A percentile compares a stretch with the other conserved stretches of the same genome.
Evolutionary conservation across 1,284 basidiomycete species (phyloP).

Genomic region (Cryptococcus sp.): DNA sequence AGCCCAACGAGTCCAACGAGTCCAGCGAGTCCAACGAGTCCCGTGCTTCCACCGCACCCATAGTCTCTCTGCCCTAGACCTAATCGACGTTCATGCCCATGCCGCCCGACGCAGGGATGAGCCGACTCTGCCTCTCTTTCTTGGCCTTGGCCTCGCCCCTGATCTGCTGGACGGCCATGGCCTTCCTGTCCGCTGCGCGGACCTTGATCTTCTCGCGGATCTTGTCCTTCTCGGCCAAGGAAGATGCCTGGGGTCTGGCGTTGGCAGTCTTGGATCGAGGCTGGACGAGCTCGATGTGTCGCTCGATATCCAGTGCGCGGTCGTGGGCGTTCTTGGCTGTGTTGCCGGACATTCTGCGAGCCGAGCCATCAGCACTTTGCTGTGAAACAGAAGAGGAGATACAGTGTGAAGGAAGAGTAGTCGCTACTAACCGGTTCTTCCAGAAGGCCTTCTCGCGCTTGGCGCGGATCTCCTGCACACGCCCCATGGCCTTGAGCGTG

Average conservation of each 20-base stretch:
- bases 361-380: not conserved
- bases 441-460: constrained; percentile 95
- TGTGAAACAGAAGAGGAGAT: not conserved
- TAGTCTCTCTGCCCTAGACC: not conserved
- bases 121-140: constrained; percentile 57
- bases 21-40: not conserved
- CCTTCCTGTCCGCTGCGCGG: constrained; percentile 62
- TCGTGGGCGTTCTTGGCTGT: constrained; percentile 44
- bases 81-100: constrained; percentile 50
- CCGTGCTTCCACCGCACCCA: not conserved
- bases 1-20: no score
- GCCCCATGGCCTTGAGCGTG: constrained; percentile 97
- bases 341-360: constrained; percentile 72
- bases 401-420: not conserved
- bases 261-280: constrained; percentile 57
- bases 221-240: constrained; percentile 43
- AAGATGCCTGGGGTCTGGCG: constrained; percentile 54
- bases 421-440: constrained; percentile 73
- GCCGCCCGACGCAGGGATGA: constrained; percentile 61
- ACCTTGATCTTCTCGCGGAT: constrained; percentile 79
- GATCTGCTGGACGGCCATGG: constrained; percentile 46
- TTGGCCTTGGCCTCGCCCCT: constrained; percentile 62
- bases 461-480: constrained; percentile 88
- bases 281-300: constrained; percentile 68
- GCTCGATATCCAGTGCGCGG: constrained; percentile 60